Conservation (phyloP, 2,329 filamentous ascomycete genomes). For the Diplodia mutila region DNA sequence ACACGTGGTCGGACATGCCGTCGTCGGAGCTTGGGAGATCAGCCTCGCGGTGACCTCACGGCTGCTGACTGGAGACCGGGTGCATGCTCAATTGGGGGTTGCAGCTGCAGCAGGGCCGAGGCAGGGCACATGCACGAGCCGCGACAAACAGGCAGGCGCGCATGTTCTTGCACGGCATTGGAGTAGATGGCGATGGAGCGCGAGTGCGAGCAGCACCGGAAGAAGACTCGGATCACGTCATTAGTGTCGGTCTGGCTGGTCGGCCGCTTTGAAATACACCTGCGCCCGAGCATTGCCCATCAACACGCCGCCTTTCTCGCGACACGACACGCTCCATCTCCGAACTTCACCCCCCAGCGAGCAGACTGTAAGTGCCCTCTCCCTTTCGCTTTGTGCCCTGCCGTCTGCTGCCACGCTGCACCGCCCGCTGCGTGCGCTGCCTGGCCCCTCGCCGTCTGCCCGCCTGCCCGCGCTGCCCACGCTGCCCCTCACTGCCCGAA, state of each 20-base stretch:
- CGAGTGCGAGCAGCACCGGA: slow-evolving; percentile 1
- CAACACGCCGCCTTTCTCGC: background rate
- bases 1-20: slow-evolving; percentile 8
- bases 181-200: background rate
- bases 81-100: too few relatives aligned
- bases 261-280: slow-evolving; percentile 23
- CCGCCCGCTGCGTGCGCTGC: background rate
- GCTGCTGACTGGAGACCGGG: too few relatives aligned
- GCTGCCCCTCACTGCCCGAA: slow-evolving; percentile 25
- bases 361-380: slow-evolving; percentile 7
- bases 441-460: background rate
- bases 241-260: slow-evolving; percentile 15
- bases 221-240: slow-evolving; percentile 18
- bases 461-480: background rate
- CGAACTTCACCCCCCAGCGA: slow-evolving; percentile 12
- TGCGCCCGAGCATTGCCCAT: slow-evolving; percentile 6
- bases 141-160: background rate
- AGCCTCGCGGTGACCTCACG: background rate
- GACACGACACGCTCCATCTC: background rate
- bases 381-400: background rate
- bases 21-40: background rate
- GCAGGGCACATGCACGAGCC: background rate
- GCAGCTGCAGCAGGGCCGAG: background rate
- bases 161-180: background rate
- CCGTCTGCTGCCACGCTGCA: background rate